phyloP scores from a whole-genome alignment of 2,329 filamentous ascomycete species.

The Colletotrichum tamarilloi region DNA sequence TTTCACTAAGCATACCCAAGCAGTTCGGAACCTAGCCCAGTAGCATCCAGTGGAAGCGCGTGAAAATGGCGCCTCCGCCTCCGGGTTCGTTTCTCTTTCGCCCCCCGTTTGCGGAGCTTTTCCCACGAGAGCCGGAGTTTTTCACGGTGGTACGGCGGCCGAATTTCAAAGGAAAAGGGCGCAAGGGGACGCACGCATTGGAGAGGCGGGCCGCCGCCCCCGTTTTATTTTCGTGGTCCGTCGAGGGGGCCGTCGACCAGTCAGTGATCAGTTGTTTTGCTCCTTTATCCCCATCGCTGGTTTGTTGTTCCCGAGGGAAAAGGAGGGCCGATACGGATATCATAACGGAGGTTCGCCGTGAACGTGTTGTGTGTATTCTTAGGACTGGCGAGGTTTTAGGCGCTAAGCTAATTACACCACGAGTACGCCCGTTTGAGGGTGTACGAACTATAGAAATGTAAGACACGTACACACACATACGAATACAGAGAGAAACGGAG shows the following conservation, averaged over 20 bases:
- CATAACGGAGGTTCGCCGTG: not conserved
- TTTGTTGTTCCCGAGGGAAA: not conserved
- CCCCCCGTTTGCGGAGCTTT: constrained; percentile 28
- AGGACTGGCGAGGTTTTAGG: not conserved
- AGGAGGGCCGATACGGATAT: not conserved
- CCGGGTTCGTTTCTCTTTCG: too few relatives aligned
- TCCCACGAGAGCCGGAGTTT: constrained; percentile 17
- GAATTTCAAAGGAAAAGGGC: not conserved
- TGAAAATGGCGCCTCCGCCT: not conserved
- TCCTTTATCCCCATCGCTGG: not conserved
- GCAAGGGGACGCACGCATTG: not conserved
- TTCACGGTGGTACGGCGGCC: constrained; percentile 30
- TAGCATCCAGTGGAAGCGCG: not conserved
- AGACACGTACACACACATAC: not conserved
- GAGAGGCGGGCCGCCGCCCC: not conserved
- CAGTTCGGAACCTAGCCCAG: too few relatives aligned
- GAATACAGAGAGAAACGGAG: not conserved
- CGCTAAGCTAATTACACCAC: not conserved
- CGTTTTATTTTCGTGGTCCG: not conserved
- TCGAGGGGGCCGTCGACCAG: not conserved
- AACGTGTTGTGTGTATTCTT: not conserved
- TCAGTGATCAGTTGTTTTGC: not conserved
- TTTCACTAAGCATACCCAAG: not conserved
- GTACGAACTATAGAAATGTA: not conserved
- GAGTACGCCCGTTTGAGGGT: not conserved